phyloP scores from a whole-genome alignment of 495 filamentous ascomycete genomes.

The Astrothelium macrocarpum region DNA sequence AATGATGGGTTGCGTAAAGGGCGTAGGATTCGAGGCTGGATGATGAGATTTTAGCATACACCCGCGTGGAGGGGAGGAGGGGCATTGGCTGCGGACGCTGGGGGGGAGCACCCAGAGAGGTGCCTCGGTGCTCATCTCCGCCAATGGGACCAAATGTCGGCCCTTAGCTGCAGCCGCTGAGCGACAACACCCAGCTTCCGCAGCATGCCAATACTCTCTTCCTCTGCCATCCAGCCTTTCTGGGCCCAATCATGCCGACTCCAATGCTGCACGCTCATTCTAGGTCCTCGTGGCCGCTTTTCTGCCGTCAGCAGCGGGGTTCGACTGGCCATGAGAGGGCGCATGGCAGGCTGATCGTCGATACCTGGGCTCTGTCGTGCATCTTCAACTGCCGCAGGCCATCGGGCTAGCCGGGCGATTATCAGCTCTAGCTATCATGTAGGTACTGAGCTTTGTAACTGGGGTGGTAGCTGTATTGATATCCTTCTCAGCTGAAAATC shows the following conservation, averaged over 20 bases:
- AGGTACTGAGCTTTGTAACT: neutral
- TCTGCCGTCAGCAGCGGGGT: conserved; percentile 1
- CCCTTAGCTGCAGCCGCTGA: neutral
- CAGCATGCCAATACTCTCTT: neutral
- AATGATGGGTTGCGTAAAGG: neutral
- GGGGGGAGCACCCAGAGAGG: neutral
- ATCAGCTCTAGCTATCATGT: neutral
- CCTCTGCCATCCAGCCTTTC: neutral
- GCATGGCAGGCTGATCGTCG: neutral
- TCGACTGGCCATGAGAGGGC: neutral
- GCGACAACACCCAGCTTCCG: neutral
- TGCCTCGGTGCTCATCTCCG: neutral
- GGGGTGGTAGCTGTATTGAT: neutral
- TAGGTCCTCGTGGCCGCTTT: neutral
- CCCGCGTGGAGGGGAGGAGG: neutral
- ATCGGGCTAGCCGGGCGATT: neutral
- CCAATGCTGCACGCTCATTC: neutral
- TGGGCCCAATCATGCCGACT: neutral
- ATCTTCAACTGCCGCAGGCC: neutral
- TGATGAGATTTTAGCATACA: neutral
- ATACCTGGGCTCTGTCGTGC: neutral
- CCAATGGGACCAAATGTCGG: neutral
- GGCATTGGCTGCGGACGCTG: neutral
- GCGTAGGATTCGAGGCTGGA: conserved; percentile 1
- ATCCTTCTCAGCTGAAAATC: neutral